Base-by-base conservation (phyloP, 2,329 filamentous ascomycete genomes). In the Epichloe glyceriae region DNA sequence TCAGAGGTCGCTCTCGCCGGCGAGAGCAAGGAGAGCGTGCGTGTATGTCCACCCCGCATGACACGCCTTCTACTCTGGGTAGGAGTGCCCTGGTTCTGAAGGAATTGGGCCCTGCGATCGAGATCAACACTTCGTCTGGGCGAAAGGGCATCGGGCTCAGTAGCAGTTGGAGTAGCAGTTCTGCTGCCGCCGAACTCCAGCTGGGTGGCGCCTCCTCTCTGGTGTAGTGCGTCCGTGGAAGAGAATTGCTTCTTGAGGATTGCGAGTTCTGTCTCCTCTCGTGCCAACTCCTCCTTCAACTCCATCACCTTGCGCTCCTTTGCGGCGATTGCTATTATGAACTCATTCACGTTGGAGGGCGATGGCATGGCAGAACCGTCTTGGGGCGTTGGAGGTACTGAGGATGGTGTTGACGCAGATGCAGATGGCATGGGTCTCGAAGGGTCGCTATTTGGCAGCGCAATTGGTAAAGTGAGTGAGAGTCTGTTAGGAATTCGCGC, bases 291-390 rank as follows among this genome's bases (percentile, higher is more conserved):
- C 65, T 98, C 93, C 53, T 83, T 85, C 49, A 98, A 73, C 68
- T 97, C 93, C 52, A 98, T 71, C 2, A 98, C 91, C 57, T 82
- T 83, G 52, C 93, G 79, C 70, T 98, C 93, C 69, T 97, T 90
- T 14, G 88, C 83, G 43, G 93, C 93, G 60, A 98, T 85, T 52
- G 90, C 86, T 54, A 88, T 90, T 57, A 98, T 82, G 60, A 96
- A 86, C 47, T 83, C 75, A 60, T 76, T 78, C 48, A 79, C 72
- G 54, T 83, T 80, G 38, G 71, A 67, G 1, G 76, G 75, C 1
- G 72, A 72, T 40, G 65, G 60, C 30, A 71, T 50, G 7, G 59
- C 63, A 1, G 72, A 68, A 2, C 68, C 67, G 45, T 78, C 72
- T 41, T 68, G 59, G 2, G 78, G 75, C 1, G 78, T 79, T 11